A percentile compares a stretch with the other conserved stretches of the same genome.
Conservation (phyloP, 116 monocot genomes). For the Cymodocea nodosa region DNA sequence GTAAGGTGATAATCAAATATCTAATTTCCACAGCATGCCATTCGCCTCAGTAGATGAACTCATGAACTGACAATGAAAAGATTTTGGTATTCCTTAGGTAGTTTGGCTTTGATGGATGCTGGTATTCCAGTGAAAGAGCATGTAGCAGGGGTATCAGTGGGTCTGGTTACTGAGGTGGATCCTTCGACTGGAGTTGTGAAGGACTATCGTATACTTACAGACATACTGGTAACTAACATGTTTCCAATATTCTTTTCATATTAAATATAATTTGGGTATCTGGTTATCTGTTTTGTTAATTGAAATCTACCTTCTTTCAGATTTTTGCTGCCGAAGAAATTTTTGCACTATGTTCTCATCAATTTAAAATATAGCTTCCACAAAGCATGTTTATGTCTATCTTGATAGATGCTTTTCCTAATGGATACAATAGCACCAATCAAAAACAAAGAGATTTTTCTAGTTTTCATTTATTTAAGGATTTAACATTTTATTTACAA, state of each 20-base stretch:
- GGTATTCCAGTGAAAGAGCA: conserved; percentile 91
- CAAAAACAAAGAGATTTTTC: too few relatives aligned
- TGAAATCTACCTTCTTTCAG: too few relatives aligned
- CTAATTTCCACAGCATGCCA: too few relatives aligned
- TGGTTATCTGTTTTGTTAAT: background rate
- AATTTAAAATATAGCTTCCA: too few relatives aligned
- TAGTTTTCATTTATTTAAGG: too few relatives aligned
- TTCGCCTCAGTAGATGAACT: too few relatives aligned
- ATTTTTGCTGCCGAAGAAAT: too few relatives aligned
- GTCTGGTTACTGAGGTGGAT: conserved; percentile 85
- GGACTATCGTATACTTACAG: conserved; percentile 88
- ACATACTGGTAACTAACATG: conserved; percentile 52
- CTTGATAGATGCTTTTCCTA: too few relatives aligned
- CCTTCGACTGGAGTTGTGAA: conserved; percentile 50
- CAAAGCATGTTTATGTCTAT: too few relatives aligned
- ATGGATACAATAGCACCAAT: too few relatives aligned
- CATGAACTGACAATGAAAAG: background rate
- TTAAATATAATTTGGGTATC: background rate
- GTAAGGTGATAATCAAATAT: too few relatives aligned
- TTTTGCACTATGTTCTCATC: too few relatives aligned
- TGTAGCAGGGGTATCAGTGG: conserved; percentile 96
- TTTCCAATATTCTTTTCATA: background rate
- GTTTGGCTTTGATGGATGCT: conserved; percentile 99
- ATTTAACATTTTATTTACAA: background rate
- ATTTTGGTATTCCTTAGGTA: conserved; percentile 41